Evolutionary conservation across 192 early-diverging fungal species (phyloP).

Genomic region (Entomortierella chlamydospora): DNA sequence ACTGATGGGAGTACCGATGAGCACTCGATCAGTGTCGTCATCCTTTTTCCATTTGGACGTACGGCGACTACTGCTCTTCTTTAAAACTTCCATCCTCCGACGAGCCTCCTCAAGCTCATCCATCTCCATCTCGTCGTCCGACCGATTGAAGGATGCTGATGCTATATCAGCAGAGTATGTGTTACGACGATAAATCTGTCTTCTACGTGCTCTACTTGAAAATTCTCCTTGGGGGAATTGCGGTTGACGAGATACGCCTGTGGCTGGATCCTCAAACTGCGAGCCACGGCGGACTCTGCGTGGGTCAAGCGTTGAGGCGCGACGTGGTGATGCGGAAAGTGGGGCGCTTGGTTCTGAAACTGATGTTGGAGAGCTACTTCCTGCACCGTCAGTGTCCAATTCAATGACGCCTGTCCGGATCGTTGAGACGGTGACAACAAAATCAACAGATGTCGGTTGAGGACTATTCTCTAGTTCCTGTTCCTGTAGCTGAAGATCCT

Average conservation of each 20-base stretch:
- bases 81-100: conserved; percentile 44
- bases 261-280: neutral
- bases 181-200: conserved; percentile 54
- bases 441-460: neutral
- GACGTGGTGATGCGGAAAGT: neutral
- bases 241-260: neutral
- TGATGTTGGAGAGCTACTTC: neutral
- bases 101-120: conserved; percentile 57
- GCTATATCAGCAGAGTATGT: conserved; percentile 59
- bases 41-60: conserved; percentile 57
- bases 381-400: neutral
- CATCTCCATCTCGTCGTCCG: conserved; percentile 59
- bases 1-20: conserved; percentile 88
- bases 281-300: neutral
- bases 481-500: no score
- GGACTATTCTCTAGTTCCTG: neutral
- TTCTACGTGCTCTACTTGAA: conserved; percentile 16
- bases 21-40: conserved; percentile 57
- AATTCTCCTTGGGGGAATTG: conserved; percentile 3
- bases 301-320: neutral
- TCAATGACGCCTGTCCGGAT: neutral
- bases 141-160: conserved; percentile 42
- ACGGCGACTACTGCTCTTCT: conserved; percentile 55
- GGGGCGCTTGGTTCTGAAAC: neutral
- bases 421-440: neutral